These are phyloP conservation scores for Dactylorhiza incarnata DNA, from an alignment of 106 monocot genomes.

Conservation along the genomic window DNA sequence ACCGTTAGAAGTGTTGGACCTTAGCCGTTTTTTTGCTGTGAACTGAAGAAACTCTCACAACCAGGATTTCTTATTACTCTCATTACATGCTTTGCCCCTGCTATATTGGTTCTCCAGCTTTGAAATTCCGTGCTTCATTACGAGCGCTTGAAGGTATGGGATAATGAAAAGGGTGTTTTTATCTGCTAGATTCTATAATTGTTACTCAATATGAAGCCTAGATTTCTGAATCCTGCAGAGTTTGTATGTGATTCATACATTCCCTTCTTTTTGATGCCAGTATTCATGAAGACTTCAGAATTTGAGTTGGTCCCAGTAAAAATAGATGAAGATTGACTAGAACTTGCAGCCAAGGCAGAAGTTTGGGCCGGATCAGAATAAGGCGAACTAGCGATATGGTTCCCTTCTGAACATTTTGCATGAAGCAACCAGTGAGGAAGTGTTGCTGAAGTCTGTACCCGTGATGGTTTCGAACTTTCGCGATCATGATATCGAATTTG, in stretches of 20 bases:
- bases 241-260: constrained; percentile 13
- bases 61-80: constrained; percentile 26
- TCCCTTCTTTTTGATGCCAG: constrained; percentile 14
- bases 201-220: constrained; percentile 8
- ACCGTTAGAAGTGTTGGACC: constrained; percentile 37
- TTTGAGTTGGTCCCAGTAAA: not conserved
- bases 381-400: constrained; percentile 3
- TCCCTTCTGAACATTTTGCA: constrained; percentile 11
- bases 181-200: constrained; percentile 7
- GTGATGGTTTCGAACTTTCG: constrained; percentile 7
- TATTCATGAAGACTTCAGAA: not conserved
- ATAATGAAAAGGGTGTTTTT: constrained; percentile 7
- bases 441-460: constrained; percentile 6
- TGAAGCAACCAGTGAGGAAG: constrained; percentile 30
- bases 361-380: constrained; percentile 3
- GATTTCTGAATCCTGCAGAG: constrained; percentile 9
- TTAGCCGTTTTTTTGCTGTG: constrained; percentile 34
- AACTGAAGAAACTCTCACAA: constrained; percentile 13
- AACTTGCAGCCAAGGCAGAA: not conserved
- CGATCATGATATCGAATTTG: constrained; percentile 11
- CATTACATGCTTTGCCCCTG: constrained; percentile 64
- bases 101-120: constrained; percentile 36
- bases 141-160: constrained; percentile 10
- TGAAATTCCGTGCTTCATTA: constrained; percentile 5
- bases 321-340: no score